Percentiles rank a stretch among this genome's conserved stretches.
These are phyloP conservation scores for Vaccinium myrtillus DNA, from an alignment of 148 eudicot species.

Conservation along the genomic window DNA sequence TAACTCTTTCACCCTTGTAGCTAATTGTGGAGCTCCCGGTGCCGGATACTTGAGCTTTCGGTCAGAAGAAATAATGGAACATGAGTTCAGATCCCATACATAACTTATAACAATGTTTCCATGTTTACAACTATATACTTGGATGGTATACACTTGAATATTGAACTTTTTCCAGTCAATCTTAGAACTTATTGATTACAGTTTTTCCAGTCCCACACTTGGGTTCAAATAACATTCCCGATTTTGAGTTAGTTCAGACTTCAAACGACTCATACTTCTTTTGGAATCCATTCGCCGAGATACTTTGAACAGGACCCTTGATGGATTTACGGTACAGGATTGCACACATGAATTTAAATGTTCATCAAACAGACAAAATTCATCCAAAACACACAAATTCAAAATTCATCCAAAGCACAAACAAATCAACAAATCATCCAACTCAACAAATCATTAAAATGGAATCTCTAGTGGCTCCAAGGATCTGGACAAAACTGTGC, in stretches of 20 bases:
- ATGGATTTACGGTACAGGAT: no score
- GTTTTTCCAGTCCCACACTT: background rate
- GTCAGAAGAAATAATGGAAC: background rate
- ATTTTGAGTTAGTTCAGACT: background rate
- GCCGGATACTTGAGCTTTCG: constrained; percentile 82
- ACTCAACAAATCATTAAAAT: no score
- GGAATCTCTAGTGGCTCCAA: no score
- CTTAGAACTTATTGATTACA: background rate
- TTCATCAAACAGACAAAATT: no score
- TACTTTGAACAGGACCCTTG: no score
- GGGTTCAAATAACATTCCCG: background rate
- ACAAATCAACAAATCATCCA: no score
- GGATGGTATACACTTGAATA: background rate
- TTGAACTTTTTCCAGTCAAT: background rate
- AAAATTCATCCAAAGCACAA: no score
- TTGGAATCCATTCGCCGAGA: no score
- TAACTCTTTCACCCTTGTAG: constrained; percentile 60
- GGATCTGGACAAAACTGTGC: no score
- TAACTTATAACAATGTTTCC: background rate
- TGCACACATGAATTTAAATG: no score
- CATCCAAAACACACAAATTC: no score
- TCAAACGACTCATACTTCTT: background rate
- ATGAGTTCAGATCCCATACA: background rate
- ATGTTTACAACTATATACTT: background rate
- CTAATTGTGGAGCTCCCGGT: constrained; percentile 81